Conservation (phyloP, 805 yeast species). For the Barnettozyma populi region DNA sequence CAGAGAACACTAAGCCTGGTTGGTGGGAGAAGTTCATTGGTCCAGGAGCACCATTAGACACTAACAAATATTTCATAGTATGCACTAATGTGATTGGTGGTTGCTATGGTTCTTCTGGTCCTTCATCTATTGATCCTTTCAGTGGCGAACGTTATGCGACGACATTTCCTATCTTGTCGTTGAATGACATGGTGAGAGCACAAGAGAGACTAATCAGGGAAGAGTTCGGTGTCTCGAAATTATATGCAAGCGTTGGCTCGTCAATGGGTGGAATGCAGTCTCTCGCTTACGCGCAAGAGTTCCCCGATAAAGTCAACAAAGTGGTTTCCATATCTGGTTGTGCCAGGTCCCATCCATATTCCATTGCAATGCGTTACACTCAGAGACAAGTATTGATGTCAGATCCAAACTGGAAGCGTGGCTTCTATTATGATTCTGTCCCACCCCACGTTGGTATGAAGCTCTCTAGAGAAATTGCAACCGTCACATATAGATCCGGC, state of each 20-base stretch:
- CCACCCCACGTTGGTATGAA: slow-evolving; percentile 97
- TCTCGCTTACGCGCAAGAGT: slow-evolving; percentile 79
- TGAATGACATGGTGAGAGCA: slow-evolving; percentile 88
- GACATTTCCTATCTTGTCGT: slow-evolving; percentile 77
- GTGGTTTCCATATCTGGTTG: slow-evolving; percentile 85
- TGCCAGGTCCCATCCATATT: slow-evolving; percentile 90
- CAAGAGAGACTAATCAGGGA: slow-evolving; percentile 65
- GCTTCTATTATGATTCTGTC: slow-evolving; percentile 69
- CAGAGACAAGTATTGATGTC: slow-evolving; percentile 93
- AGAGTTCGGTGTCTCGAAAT: slow-evolving; percentile 54
- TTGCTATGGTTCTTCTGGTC: slow-evolving; percentile 94
- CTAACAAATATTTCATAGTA: slow-evolving; percentile 72
- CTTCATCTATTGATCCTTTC: slow-evolving; percentile 72
- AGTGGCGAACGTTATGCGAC: slow-evolving; percentile 70
- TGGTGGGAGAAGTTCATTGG: slow-evolving; percentile 98
- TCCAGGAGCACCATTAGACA: slow-evolving; percentile 70
- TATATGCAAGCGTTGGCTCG: slow-evolving; percentile 81
- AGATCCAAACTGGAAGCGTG: slow-evolving; percentile 92
- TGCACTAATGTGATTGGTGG: slow-evolving; percentile 94
- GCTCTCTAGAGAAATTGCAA: slow-evolving; percentile 87
- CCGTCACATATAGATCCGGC: slow-evolving; percentile 90
- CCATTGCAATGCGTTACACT: slow-evolving; percentile 89
- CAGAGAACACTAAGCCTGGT: slow-evolving; percentile 63
- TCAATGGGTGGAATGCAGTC: slow-evolving; percentile 99
- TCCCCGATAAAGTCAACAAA: slow-evolving; percentile 67